These are phyloP conservation scores for Malbranchea cinnamomea DNA, from an alignment of 2,329 filamentous ascomycete genomes.

Conservation along the genomic window DNA sequence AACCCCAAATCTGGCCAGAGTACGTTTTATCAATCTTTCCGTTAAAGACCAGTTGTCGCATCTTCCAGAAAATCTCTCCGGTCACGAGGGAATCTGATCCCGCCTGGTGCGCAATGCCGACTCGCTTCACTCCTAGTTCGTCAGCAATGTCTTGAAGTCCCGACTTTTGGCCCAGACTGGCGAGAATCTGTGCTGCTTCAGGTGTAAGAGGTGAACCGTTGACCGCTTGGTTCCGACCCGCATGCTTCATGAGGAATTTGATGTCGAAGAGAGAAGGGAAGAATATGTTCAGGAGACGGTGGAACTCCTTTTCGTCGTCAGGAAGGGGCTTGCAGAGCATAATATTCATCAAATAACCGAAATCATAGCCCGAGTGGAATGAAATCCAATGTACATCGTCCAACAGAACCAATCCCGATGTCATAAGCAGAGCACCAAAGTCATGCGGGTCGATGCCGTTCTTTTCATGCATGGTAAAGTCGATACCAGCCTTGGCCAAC, in stretches of 20 bases:
- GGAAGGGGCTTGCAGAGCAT: conserved; percentile 71
- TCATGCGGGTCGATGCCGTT: conserved; percentile 82
- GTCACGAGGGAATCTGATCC: conserved; percentile 89
- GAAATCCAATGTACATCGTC: conserved; percentile 91
- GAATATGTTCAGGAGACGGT: conserved; percentile 75
- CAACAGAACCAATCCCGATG: conserved; percentile 76
- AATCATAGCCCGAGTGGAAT: conserved; percentile 96
- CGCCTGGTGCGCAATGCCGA: conserved; percentile 79
- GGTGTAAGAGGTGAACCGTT: conserved; percentile 50
- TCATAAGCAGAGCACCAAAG: conserved; percentile 80
- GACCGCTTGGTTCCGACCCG: conserved; percentile 53
- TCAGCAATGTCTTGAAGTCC: conserved; percentile 89
- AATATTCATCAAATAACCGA: conserved; percentile 91
- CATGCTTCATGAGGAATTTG: conserved; percentile 91
- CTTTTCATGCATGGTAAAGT: conserved; percentile 69
- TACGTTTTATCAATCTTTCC: conserved; percentile 67
- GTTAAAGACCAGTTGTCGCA: conserved; percentile 76
- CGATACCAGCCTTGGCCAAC: conserved; percentile 78
- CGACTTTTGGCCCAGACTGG: conserved; percentile 77
- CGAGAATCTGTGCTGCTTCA: conserved; percentile 56
- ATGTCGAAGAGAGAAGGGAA: conserved; percentile 92
- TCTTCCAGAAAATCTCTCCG: conserved; percentile 86
- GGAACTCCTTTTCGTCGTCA: conserved; percentile 79
- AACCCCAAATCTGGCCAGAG: conserved; percentile 80
- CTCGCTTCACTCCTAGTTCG: conserved; percentile 74